These are phyloP conservation scores for Petunia secreta DNA, from an alignment of 257 asterid species.

Conservation along the genomic window DNA sequence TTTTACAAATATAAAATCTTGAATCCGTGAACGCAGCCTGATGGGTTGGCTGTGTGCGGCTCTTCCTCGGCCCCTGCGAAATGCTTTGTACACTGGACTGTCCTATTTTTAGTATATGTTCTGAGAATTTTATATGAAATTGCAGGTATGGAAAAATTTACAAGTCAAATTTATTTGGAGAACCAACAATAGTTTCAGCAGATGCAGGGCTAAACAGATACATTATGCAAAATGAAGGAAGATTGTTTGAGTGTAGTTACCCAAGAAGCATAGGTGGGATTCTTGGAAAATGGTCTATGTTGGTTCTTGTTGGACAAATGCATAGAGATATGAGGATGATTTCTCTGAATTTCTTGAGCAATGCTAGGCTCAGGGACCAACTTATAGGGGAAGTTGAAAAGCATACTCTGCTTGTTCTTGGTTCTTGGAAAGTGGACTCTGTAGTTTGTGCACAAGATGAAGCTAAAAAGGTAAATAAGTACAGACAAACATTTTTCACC, in stretches of 20 bases:
- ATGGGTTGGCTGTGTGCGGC: no score
- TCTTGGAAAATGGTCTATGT: slow-evolving; percentile 96
- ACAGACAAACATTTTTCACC: no score
- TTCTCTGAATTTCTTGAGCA: slow-evolving; percentile 79
- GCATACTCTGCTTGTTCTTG: slow-evolving; percentile 76
- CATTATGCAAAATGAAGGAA: slow-evolving; percentile 82
- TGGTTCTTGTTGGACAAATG: slow-evolving; percentile 91
- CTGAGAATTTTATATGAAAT: not conserved
- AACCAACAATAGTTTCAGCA: slow-evolving; percentile 78
- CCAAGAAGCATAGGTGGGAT: slow-evolving; percentile 95
- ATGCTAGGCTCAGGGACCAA: slow-evolving; percentile 71
- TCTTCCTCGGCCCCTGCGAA: no score
- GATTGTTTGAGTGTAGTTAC: slow-evolving; percentile 81
- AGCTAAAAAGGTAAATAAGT: slow-evolving; percentile 71
- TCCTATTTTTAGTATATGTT: not conserved
- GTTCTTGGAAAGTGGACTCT: slow-evolving; percentile 58
- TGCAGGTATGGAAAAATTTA: slow-evolving; percentile 81
- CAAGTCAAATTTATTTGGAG: slow-evolving; percentile 88
- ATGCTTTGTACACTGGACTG: no score
- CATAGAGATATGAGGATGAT: slow-evolving; percentile 88
- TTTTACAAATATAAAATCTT: not conserved
- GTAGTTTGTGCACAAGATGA: slow-evolving; percentile 79
- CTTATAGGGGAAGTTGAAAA: slow-evolving; percentile 70
- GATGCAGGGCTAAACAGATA: slow-evolving; percentile 80
- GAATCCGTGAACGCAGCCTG: no score